Base-by-base conservation (phyloP, 805 yeast species). In the Teunomyces stri region DNA sequence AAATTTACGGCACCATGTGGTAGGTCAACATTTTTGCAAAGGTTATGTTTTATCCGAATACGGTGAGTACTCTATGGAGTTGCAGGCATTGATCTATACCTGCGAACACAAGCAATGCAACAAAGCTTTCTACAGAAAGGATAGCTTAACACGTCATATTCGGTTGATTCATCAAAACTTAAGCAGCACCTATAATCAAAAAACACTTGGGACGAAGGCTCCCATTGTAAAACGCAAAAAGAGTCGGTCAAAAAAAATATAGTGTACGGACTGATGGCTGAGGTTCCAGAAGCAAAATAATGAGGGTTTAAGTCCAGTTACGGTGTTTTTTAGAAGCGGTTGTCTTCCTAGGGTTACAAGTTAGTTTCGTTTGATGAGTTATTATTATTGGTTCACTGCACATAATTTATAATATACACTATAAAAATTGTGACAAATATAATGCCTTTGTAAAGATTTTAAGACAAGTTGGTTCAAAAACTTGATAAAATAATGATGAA, bases 1-100 rank as follows among this genome's bases (percentile, higher is more conserved):
- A 3, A 54, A 57, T 35, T 52, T 67, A 28, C 52, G 70, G 33
- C 64, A 64, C 36, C 73, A 68, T 44, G 52, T 61, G 1, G 56
- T 61, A 12, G 39, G 51, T 11, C 52, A 54, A 13, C 72, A 67
- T 47, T 60, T 61, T 35, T 47, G 55, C 27, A 53, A 54, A 31
- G 61, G 61, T 11, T 46, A 45, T 31, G 48, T 56, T 5, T 21
- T 33, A 31, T 40, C 44, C 4, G 52, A 43, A 30, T 49, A 38
- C 21, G 10, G 15, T 12, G 12, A 37, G 35, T 43, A 52, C 36
- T 29, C 48, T 11, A 20, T 20, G n/a, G 42, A 43, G 21, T 33
- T 48, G 4, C 39, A 38, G 13, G 18, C 18, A 6, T 43, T 44
- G 9, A 41, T 53, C 6, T 52, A 50, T 34, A 43, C 43, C 10